phyloP scores from a whole-genome alignment of 768 basidiomycete genomes.

The Astraeus odoratus region DNA sequence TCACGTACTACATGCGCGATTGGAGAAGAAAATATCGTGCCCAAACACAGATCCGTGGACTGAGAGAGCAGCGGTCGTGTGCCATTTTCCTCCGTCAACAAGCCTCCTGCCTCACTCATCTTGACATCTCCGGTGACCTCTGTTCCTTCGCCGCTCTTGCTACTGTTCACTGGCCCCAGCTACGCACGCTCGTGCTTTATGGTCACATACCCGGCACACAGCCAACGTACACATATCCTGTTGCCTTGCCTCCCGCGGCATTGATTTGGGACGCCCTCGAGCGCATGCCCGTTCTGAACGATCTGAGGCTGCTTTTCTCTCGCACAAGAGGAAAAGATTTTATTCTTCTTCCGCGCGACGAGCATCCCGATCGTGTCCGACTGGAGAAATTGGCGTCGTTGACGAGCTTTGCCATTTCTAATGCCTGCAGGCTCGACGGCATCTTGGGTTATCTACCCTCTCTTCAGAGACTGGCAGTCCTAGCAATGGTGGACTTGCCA shows the following conservation, averaged over 20 bases:
- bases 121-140: slow-evolving; percentile 27
- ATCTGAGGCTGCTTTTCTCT: slow-evolving; percentile 27
- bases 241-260: neutral
- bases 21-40: slow-evolving; percentile 31
- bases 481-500: slow-evolving; percentile 29
- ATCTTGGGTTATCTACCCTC: slow-evolving; percentile 24
- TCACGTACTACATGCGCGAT: slow-evolving; percentile 29
- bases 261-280: slow-evolving; percentile 23
- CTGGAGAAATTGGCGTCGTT: slow-evolving; percentile 27
- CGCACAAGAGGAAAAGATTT: slow-evolving; percentile 22
- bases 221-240: slow-evolving; percentile 10
- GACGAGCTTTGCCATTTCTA: slow-evolving; percentile 30
- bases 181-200: slow-evolving; percentile 26
- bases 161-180: slow-evolving; percentile 24
- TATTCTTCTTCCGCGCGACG: slow-evolving; percentile 18
- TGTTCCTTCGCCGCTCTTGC: slow-evolving; percentile 21
- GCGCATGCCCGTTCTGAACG: slow-evolving; percentile 24
- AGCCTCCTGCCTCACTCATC: slow-evolving; percentile 21
- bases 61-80: slow-evolving; percentile 24
- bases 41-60: slow-evolving; percentile 24
- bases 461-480: slow-evolving; percentile 23
- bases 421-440: slow-evolving; percentile 25
- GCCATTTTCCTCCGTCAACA: slow-evolving; percentile 25
- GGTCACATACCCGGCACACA: slow-evolving; percentile 19
- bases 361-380: slow-evolving; percentile 14